Evolutionary conservation across 2,329 filamentous ascomycete genomes (phyloP).

Genomic region (Sporothrix pallida): DNA sequence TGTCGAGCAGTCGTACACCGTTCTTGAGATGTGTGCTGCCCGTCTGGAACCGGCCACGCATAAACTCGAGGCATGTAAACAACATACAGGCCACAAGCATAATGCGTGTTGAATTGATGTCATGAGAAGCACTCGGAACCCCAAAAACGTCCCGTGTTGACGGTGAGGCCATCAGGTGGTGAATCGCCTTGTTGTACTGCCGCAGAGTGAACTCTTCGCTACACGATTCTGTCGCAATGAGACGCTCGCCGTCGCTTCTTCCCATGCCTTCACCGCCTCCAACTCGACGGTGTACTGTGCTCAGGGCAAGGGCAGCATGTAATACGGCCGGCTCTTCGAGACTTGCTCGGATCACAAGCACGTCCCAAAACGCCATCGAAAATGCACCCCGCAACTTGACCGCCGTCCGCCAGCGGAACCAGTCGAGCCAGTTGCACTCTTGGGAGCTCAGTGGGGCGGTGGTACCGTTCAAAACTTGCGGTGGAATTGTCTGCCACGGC

Average conservation of each 20-base stretch:
- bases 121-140: background rate
- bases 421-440: conserved; percentile 23
- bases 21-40: conserved; percentile 17
- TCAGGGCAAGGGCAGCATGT: conserved; percentile 15
- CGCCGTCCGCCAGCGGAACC: conserved; percentile 20
- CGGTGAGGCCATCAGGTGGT: background rate
- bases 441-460: conserved; percentile 8
- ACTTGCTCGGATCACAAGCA: conserved; percentile 21
- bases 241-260: background rate
- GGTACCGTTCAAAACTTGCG: background rate
- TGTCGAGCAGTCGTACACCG: background rate
- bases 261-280: conserved; percentile 13
- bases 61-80: conserved; percentile 24
- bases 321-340: conserved; percentile 20
- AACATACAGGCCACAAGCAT: conserved; percentile 23
- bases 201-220: conserved; percentile 25
- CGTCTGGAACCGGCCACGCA: conserved; percentile 21
- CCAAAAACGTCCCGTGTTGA: background rate
- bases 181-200: conserved; percentile 29
- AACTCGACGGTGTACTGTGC: conserved; percentile 10
- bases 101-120: background rate
- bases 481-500: background rate
- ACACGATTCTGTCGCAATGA: background rate
- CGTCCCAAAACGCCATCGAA: conserved; percentile 24
- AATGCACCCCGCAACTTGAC: conserved; percentile 17